Evolutionary conservation across 2,329 filamentous ascomycete species (phyloP), one percentile per base, ranked within the genome.

Genomic region (Exserohilum turcica): DNA sequence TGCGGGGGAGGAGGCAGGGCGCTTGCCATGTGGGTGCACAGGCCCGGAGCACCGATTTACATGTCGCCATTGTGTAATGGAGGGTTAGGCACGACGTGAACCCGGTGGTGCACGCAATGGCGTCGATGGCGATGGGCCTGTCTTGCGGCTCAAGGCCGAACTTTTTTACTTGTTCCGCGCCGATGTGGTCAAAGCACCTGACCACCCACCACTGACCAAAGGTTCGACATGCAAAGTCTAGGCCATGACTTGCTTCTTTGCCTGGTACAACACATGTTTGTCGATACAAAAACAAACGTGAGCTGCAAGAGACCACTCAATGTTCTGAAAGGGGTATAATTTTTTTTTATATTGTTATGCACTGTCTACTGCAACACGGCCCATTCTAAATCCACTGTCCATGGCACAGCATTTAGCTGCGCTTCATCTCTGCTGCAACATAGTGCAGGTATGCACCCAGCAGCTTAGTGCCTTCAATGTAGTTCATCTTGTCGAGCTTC

Each of bases 401-500:
- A 18, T 8, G 8, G 19, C 19, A 9, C 27, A 15, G 21, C 32
- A 7, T 52, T 56, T 63, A 67, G 15, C 56, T 56, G 16, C 62
- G 63, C 70, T 82, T 86, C 33, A 90, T 86, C 82, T 99, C 94
- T 73, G 93, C 91, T 2, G 92, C 92, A 61, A 96, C 92, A 67
- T 97, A 97, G 79, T 97, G 93, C 72, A 99, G 79, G 75, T 99
- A 99, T 3, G 93, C 90, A 42, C 94, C 94, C 52, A 99, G 78
- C 59, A 99, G 79, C 85, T 99, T 99, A 67, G 90, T 97, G 43
- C 94, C 94, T 81, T 99, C 92, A 70, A 99, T 96, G 76, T 99
- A 99, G 79, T 99, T 99, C 72, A 85, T 86, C 84, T 90, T 92
- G 77, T 99, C 94, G 52, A 99, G 82, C 84, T 96, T 97, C 85